These are phyloP conservation scores for Zygoascus hellenicus DNA, from an alignment of 1,139 yeast species.

Conservation along the genomic window DNA sequence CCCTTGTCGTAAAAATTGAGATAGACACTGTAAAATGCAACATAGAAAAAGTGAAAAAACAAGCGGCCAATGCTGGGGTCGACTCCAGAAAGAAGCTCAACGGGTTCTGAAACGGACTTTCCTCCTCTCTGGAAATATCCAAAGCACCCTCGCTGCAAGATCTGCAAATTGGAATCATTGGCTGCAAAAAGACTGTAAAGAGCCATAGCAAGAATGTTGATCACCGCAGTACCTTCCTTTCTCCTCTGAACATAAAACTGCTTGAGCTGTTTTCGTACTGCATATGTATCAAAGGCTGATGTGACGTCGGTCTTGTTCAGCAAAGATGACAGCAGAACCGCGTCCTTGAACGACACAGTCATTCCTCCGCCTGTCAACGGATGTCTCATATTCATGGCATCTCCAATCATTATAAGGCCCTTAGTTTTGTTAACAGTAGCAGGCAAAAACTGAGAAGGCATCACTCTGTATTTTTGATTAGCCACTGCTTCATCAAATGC, in stretches of 20 bases:
- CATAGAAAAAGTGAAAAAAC: slow-evolving; percentile 81
- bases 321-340: slow-evolving; percentile 56
- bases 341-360: slow-evolving; percentile 95
- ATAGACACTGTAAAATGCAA: slow-evolving; percentile 77
- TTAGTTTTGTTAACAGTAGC: slow-evolving; percentile 60
- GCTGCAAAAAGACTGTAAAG: slow-evolving; percentile 89
- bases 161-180: slow-evolving; percentile 54
- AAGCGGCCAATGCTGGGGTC: slow-evolving; percentile 67
- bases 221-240: slow-evolving; percentile 72
- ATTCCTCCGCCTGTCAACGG: slow-evolving; percentile 99
- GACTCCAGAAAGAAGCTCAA: slow-evolving; percentile 77
- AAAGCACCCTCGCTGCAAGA: slow-evolving; percentile 86
- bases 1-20: slow-evolving; percentile 67
- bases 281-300: slow-evolving; percentile 50
- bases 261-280: slow-evolving; percentile 49
- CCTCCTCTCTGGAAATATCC: slow-evolving; percentile 82
- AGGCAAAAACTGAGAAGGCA: slow-evolving; percentile 92
- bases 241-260: slow-evolving; percentile 67
- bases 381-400: slow-evolving; percentile 94
- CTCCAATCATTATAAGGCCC: slow-evolving; percentile 87
- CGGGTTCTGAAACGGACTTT: slow-evolving; percentile 69
- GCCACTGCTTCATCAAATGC: slow-evolving; percentile 56
- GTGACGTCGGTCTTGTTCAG: slow-evolving; percentile 48
- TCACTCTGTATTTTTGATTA: slow-evolving; percentile 56
- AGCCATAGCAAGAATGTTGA: slow-evolving; percentile 87